Evolutionary conservation across 257 asterid species (phyloP).

Genomic region (Avicennia marina): DNA sequence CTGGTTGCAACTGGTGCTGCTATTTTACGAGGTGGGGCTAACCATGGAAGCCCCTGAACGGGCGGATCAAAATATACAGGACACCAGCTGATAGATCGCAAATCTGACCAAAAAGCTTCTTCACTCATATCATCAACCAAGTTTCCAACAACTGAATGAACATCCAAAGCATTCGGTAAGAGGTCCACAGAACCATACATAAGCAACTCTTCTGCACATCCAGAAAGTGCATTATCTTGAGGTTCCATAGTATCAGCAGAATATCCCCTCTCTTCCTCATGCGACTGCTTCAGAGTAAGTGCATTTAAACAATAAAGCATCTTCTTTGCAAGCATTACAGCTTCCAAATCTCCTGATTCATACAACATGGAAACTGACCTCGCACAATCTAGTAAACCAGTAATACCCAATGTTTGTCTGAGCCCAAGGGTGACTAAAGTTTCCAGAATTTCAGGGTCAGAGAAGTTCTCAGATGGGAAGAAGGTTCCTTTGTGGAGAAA

Average conservation of each 20-base stretch:
- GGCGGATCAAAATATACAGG: constrained; percentile 76
- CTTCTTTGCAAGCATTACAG: constrained; percentile 47
- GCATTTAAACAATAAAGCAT: constrained; percentile 67
- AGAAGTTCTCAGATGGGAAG: constrained; percentile 77
- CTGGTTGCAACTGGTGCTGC: constrained; percentile 70
- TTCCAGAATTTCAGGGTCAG: constrained; percentile 64
- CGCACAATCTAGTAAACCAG: constrained; percentile 87
- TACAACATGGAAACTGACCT: constrained; percentile 69
- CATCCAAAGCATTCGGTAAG: constrained; percentile 32
- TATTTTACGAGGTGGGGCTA: constrained; percentile 38
- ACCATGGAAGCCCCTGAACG: constrained; percentile 71
- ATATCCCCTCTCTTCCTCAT: constrained; percentile 32
- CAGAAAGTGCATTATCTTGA: constrained; percentile 32
- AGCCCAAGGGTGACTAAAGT: constrained; percentile 73
- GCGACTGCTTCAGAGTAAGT: constrained; percentile 42
- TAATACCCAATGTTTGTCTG: constrained; percentile 54
- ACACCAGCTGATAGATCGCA: constrained; percentile 78
- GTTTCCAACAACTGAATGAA: constrained; percentile 40
- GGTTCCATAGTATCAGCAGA: constrained; percentile 33
- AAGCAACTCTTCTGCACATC: constrained; percentile 33
- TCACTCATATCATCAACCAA: constrained; percentile 50
- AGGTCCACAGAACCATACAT: constrained; percentile 33
- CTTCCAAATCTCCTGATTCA: constrained; percentile 45
- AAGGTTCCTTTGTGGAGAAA: constrained; percentile 63
- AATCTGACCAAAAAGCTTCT: constrained; percentile 69